Percentiles rank a stretch among this genome's conserved stretches.
These are phyloP conservation scores for Saccharomycopsis selenospora DNA, from an alignment of 805 yeast genomes.

Conservation along the genomic window DNA sequence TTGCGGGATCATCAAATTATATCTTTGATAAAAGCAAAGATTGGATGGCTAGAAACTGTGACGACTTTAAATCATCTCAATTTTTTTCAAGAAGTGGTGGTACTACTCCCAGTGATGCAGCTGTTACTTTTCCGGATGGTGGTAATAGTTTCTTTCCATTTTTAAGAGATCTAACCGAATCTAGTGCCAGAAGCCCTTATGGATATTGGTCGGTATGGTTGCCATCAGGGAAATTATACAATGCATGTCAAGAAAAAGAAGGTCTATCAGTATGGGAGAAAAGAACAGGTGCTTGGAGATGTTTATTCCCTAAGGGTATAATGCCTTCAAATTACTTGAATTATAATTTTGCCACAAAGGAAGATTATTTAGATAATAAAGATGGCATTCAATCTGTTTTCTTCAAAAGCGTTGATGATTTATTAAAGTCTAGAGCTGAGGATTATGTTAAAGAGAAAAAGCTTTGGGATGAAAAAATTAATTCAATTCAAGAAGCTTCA, in stretches of 20 bases:
- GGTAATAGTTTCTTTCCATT: neutral
- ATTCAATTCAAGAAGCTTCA: neutral
- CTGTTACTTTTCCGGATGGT: neutral
- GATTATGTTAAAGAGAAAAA: slow-evolving; percentile 3
- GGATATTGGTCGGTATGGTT: slow-evolving; percentile 48
- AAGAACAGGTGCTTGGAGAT: slow-evolving; percentile 76
- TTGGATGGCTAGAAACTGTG: too few species aligned
- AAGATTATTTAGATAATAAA: slow-evolving; percentile 44
- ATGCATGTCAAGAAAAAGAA: slow-evolving; percentile 51
- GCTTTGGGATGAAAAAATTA: slow-evolving; percentile 23
- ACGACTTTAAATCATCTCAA: too few species aligned
- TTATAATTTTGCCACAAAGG: slow-evolving; percentile 38
- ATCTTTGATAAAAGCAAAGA: too few species aligned
- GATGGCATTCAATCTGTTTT: slow-evolving; percentile 47
- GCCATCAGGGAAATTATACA: slow-evolving; percentile 54
- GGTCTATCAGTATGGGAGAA: slow-evolving; percentile 82
- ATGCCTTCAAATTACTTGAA: slow-evolving; percentile 26
- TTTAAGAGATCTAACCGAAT: neutral
- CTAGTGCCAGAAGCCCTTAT: slow-evolving; percentile 19
- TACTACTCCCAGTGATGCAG: neutral
- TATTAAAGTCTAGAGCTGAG: slow-evolving; percentile 29
- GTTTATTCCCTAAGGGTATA: slow-evolving; percentile 61
- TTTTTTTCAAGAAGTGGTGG: neutral
- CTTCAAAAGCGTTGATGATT: slow-evolving; percentile 59
- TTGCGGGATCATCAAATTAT: too few species aligned